Base-by-base conservation (phyloP, 805 yeast genomes). In the Candida corydali region DNA sequence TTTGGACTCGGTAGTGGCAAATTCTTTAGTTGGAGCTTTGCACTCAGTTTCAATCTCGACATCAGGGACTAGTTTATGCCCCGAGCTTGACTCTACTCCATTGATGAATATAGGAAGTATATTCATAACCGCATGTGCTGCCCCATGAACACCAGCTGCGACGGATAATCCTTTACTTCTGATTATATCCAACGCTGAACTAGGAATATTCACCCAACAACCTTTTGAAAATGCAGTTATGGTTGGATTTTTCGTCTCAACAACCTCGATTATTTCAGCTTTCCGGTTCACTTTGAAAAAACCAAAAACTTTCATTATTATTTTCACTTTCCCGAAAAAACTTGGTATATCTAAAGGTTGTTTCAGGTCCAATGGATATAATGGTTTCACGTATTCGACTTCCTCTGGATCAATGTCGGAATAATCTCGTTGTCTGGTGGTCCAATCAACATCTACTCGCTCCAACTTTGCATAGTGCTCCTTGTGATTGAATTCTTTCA, bases 141-240 rank as follows among this genome's bases (percentile, higher is more conserved):
- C 95, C 2, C 94, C 97, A 62, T 93, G 99, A n/a, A 93, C 86
- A 0, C 93, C 95, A 4, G 86, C 98, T 0, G 98, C 91, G 2
- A 81, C 63, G 39, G 76, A 83, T 30, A 93, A 60, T 2, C 65
- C 49, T 45, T 87, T 86, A 3, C 54, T 57, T 3, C 67, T 61
- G 22, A 91, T 66, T 2, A 78, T 42, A 1, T 78, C 78, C 10
- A 89, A 51, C 0, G 86, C 85, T n/a, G 51, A 50, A 3, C 57
- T 52, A 0, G 96, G 95, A 1, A 93, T 71, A 55, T 93, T 96
- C 5, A 93, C 73, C 98, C 98, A 93, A 24, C 91, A 69, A 0
- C 99, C 98, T 43, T 83, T 82, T 0, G 94, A 78, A 24, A 67
- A 57, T 26, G 77, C 67, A 3, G 69, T 57, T 2, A 83, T 76